Conservation (phyloP, 192 early-diverging fungal genomes). For the Entomortierella chlamydospora region DNA sequence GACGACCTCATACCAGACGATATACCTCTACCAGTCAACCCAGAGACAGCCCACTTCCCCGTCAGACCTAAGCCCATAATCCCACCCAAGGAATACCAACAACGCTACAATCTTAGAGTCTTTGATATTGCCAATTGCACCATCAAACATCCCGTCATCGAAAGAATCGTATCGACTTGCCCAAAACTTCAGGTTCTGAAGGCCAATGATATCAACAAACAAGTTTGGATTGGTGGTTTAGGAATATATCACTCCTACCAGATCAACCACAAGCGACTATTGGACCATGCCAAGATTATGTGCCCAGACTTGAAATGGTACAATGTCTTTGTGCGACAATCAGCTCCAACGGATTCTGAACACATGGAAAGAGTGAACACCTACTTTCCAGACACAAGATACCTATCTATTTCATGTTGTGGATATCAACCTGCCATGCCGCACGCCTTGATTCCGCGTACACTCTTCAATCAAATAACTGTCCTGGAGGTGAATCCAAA, state of each 20-base stretch:
- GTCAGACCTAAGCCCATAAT: constrained; percentile 10
- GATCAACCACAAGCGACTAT: neutral
- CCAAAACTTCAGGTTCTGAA: constrained; percentile 25
- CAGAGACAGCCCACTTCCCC: constrained; percentile 28
- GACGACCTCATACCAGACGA: neutral
- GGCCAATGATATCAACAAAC: neutral
- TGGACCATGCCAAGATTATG: neutral
- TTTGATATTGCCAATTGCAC: neutral
- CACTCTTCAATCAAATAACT: neutral
- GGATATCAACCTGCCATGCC: neutral
- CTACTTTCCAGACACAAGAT: constrained; percentile 1
- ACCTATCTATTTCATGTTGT: neutral
- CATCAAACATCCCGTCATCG: constrained; percentile 14
- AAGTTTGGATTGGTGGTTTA: neutral
- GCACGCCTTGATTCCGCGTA: neutral
- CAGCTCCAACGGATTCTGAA: no score
- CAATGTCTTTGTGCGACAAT: no score
- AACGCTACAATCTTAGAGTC: constrained; percentile 16
- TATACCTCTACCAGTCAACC: neutral
- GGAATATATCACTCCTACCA: neutral
- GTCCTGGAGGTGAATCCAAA: neutral
- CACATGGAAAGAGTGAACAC: neutral
- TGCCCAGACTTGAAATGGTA: constrained; percentile 14
- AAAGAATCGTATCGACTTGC: constrained; percentile 22
- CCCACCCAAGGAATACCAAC: constrained; percentile 7